Evolutionary conservation across 2,329 filamentous ascomycete species (phyloP).

Genomic region (Gyromitra esculenta): DNA sequence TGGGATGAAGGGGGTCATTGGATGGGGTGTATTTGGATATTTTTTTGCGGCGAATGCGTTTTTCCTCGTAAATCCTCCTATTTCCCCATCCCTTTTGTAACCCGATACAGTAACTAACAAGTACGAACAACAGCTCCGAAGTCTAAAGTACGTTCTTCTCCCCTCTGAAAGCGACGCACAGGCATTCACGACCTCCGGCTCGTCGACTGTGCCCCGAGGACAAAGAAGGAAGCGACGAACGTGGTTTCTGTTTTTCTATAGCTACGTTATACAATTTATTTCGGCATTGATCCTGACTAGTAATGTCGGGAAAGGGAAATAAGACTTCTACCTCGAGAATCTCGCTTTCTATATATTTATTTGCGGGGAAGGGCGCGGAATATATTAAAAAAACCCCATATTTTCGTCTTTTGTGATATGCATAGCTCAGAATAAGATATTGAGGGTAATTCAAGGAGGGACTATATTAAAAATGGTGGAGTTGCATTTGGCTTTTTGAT

Average conservation of each 20-base stretch:
- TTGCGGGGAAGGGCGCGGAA: not conserved
- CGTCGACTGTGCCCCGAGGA: constrained; percentile 73
- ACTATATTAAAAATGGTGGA: not conserved
- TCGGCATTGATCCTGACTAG: constrained; percentile 85
- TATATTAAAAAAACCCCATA: not conserved
- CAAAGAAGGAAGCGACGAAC: constrained; percentile 87
- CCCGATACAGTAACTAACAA: constrained; percentile 43
- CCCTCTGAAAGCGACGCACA: constrained; percentile 75
- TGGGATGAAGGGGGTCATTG: constrained; percentile 80
- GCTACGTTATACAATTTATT: constrained; percentile 89
- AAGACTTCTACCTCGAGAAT: not conserved
- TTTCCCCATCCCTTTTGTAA: not conserved
- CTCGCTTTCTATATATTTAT: not conserved
- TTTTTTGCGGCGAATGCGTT: constrained; percentile 94
- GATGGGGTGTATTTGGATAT: constrained; percentile 89
- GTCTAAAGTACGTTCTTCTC: constrained; percentile 92
- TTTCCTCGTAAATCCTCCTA: constrained; percentile 75
- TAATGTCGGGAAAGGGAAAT: constrained; percentile 51
- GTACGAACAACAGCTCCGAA: constrained; percentile 74
- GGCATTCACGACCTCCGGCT: constrained; percentile 70
- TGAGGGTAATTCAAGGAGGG: not conserved
- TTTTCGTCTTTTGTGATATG: constrained; percentile 2
- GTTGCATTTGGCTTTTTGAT: not conserved
- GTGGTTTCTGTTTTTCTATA: constrained; percentile 92
- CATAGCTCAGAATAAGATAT: not conserved